These are phyloP conservation scores for Fusarium sp. DNA, from an alignment of 2,329 filamentous ascomycete genomes.

Conservation along the genomic window DNA sequence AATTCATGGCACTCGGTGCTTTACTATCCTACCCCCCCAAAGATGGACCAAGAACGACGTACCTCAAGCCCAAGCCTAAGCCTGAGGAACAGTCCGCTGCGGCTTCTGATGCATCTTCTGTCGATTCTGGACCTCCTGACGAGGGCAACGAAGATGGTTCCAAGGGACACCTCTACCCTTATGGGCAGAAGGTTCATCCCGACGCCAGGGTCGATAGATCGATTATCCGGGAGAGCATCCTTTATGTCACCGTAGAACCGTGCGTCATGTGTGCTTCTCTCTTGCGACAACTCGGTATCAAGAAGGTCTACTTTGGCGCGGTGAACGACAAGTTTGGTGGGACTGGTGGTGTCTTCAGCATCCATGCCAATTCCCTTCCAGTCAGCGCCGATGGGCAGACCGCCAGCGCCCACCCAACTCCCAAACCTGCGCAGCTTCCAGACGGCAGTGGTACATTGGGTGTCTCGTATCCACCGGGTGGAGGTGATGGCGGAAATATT, in stretches of 20 bases:
- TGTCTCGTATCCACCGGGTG: constrained; percentile 55
- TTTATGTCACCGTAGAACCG: constrained; percentile 98
- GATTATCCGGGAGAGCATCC: constrained; percentile 77
- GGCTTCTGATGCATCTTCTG: constrained; percentile 45
- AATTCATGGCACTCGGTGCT: constrained; percentile 86
- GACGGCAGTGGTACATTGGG: constrained; percentile 56
- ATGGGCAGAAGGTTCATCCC: constrained; percentile 70
- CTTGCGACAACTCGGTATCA: constrained; percentile 87
- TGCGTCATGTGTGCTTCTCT: constrained; percentile 99
- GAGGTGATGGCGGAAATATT: constrained; percentile 74
- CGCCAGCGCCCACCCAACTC: constrained; percentile 58
- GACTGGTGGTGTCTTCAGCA: constrained; percentile 90
- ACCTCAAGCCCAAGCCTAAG: constrained; percentile 55
- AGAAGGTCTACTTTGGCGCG: constrained; percentile 93
- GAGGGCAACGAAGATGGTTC: constrained; percentile 66
- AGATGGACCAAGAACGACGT: constrained; percentile 50
- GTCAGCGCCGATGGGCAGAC: constrained; percentile 55
- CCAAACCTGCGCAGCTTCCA: constrained; percentile 54
- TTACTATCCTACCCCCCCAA: constrained; percentile 61
- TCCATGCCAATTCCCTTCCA: constrained; percentile 75
- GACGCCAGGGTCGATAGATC: constrained; percentile 71
- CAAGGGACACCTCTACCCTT: constrained; percentile 70
- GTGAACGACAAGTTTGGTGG: constrained; percentile 98
- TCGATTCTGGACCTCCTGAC: constrained; percentile 50
- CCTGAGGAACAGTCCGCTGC: constrained; percentile 43